phyloP scores from a whole-genome alignment of 352 stramenopile species.

The Pythium folliculosum region DNA sequence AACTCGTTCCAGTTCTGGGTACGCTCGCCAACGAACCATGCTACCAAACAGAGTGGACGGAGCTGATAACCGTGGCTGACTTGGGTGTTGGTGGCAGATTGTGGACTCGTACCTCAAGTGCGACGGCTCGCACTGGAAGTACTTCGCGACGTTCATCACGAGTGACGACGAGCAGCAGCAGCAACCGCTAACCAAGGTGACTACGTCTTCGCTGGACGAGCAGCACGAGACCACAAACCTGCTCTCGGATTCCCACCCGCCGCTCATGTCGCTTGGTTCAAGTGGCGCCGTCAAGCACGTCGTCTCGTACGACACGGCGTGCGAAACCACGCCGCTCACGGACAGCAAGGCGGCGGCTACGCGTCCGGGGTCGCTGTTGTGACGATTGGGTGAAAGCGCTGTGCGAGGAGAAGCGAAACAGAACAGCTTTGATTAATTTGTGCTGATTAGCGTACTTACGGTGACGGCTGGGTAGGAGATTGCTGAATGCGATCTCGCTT shows the following conservation, averaged over 20 bases:
- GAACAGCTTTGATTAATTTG: background rate
- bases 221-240: conserved; percentile 5
- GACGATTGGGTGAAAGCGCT: background rate
- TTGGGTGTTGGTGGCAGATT: conserved; percentile 32
- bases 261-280: background rate
- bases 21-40: background rate
- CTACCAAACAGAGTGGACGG: too few species aligned
- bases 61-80: background rate
- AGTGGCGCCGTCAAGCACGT: background rate
- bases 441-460: background rate
- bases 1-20: conserved; percentile 82
- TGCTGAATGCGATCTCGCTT: background rate
- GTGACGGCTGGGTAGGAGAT: background rate
- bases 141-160: conserved; percentile 31
- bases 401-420: background rate
- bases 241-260: conserved; percentile 13
- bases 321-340: conserved; percentile 19
- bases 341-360: conserved; percentile 1
- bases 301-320: conserved; percentile 18
- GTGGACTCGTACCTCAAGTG: conserved; percentile 68
- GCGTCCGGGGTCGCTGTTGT: conserved; percentile 7
- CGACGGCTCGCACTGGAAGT: conserved; percentile 42
- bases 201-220: background rate
- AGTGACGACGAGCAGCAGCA: conserved; percentile 42
- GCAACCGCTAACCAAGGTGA: too few species aligned